Evolutionary conservation across 176 grass and related monocot species (phyloP).

Genomic region (Cenchrus americanus): DNA sequence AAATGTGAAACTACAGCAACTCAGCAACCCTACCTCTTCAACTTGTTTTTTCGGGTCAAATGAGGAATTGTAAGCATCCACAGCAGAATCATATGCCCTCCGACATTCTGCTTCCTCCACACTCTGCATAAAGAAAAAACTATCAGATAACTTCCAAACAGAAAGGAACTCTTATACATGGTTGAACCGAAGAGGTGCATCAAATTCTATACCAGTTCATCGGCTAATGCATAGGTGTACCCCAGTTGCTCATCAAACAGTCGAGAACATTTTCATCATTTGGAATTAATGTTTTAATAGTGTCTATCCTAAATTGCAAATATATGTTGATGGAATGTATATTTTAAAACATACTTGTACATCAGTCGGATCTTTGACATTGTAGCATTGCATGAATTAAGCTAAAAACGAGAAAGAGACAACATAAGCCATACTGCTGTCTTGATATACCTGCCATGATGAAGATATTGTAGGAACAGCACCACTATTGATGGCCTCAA

Average conservation of each 20-base stretch:
- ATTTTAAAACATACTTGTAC: background rate
- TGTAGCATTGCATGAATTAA: slow-evolving; percentile 8
- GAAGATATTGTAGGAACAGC: slow-evolving; percentile 93
- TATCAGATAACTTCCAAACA: slow-evolving; percentile 24
- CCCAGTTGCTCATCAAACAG: background rate
- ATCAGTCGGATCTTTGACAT: background rate
- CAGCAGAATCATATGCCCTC: slow-evolving; percentile 86
- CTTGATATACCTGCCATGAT: slow-evolving; percentile 78
- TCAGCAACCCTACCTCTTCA: slow-evolving; percentile 71
- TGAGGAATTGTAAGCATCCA: slow-evolving; percentile 76
- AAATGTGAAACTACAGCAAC: slow-evolving; percentile 13
- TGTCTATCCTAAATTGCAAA: background rate
- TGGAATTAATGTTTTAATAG: background rate
- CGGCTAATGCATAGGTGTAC: background rate
- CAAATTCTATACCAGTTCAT: background rate
- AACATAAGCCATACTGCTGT: background rate
- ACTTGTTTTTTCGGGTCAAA: slow-evolving; percentile 74
- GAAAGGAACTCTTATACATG: background rate
- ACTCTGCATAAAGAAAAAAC: slow-evolving; percentile 53
- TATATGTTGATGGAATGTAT: background rate
- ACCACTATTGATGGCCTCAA: slow-evolving; percentile 94
- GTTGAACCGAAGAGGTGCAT: background rate
- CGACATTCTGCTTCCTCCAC: slow-evolving; percentile 96
- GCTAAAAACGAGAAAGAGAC: background rate
- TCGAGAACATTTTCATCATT: background rate